phyloP scores from a whole-genome alignment of 2,329 filamentous ascomycete genomes.

The Epicoccum sorghinum region DNA sequence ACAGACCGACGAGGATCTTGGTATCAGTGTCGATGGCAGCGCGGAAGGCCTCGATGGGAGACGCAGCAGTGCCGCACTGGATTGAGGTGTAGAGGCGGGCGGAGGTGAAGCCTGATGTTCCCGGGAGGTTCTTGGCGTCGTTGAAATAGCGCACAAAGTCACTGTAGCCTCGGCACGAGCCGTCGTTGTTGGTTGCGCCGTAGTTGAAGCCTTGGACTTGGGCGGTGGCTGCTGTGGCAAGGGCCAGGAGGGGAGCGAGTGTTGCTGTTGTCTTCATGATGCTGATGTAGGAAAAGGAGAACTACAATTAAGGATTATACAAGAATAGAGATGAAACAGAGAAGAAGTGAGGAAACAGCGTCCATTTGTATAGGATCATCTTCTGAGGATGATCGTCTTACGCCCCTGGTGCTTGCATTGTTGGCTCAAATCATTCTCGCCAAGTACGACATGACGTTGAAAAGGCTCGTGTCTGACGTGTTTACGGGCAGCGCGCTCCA shows the following conservation, averaged over 20 bases:
- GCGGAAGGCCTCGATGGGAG: slow-evolving; percentile 32
- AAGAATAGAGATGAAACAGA: background rate
- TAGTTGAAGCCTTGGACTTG: slow-evolving; percentile 71
- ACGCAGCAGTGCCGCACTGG: slow-evolving; percentile 67
- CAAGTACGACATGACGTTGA: slow-evolving; percentile 16
- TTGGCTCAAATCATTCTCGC: slow-evolving; percentile 5
- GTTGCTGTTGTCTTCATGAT: slow-evolving; percentile 20
- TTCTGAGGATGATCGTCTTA: background rate
- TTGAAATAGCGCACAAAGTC: slow-evolving; percentile 75
- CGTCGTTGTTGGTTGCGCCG: slow-evolving; percentile 65
- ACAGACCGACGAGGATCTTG: slow-evolving; percentile 78
- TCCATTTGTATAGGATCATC: background rate
- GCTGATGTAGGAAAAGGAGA: background rate
- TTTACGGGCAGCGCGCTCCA: background rate
- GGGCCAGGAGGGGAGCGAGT: slow-evolving; percentile 21
- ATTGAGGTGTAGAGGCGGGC: slow-evolving; percentile 76
- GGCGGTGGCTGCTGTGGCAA: slow-evolving; percentile 32
- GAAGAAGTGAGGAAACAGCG: background rate
- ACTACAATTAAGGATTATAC: slow-evolving; percentile 8
- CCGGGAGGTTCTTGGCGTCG: slow-evolving; percentile 66
- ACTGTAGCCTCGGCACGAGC: slow-evolving; percentile 63
- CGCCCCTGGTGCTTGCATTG: slow-evolving; percentile 12
- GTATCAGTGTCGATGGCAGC: slow-evolving; percentile 75
- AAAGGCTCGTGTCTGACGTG: slow-evolving; percentile 16
- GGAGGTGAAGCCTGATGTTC: slow-evolving; percentile 68